These are phyloP conservation scores for Citrus glauca DNA, from an alignment of 345 rosid genomes.

Conservation along the genomic window DNA sequence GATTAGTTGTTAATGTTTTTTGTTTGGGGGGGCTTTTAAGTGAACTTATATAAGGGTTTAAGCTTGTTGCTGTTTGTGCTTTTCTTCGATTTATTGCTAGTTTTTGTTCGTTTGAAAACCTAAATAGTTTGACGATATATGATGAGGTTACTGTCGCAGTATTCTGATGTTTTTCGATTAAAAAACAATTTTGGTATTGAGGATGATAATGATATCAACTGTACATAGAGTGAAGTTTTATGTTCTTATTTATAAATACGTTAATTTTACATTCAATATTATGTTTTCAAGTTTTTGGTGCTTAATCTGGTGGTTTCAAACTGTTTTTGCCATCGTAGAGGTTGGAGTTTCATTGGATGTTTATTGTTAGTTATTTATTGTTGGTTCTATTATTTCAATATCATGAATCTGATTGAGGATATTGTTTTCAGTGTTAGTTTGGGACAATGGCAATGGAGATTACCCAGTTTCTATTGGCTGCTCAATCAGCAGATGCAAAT, in stretches of 20 bases:
- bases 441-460: constrained; percentile 80
- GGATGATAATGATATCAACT: background rate
- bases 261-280: background rate
- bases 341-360: background rate
- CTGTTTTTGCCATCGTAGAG: background rate
- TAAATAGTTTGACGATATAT: background rate
- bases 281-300: background rate
- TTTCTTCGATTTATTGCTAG: background rate
- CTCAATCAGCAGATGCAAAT: constrained; percentile 75
- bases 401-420: background rate
- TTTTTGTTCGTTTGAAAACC: background rate
- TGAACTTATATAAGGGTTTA: background rate
- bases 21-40: background rate
- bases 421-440: constrained; percentile 21
- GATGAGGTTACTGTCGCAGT: background rate
- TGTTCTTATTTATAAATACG: background rate
- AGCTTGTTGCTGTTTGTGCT: background rate
- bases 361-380: background rate
- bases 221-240: background rate
- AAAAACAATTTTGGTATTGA: background rate
- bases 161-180: background rate
- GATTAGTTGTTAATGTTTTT: background rate
- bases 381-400: background rate
- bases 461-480: constrained; percentile 73
- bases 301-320: background rate